Evolutionary conservation across 83 land plant species (phyloP), one percentile per base, ranked within the genome.

Genomic region (Diphasiastrum complanatum): DNA sequence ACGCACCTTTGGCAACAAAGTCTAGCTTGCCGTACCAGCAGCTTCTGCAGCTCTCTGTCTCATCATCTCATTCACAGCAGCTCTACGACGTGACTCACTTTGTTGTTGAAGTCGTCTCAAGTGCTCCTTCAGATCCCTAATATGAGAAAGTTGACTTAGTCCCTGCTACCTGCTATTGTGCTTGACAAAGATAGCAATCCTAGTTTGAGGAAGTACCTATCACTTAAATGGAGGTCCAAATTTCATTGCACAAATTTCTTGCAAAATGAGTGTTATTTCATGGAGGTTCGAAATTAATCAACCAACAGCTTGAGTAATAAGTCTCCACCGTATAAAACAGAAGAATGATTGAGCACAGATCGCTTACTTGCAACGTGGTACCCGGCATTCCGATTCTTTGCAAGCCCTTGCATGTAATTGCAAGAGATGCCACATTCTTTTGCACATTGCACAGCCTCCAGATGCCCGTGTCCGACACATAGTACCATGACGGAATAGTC

Each of bases 11-110:
- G n/a, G n/a, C n/a, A n/a, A n/a, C 43, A 40, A 40, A 8, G 12
- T 8, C 68, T 65, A 69, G 33, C 72, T 61, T 11, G 51, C 45
- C 47, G 57, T 62, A 16, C 72, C 80, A 33, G 87, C 83, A 76
- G 80, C 84, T 67, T 86, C 97, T 40, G 90, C 89, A 46, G 83
- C 85, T 38, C 97, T 75, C 73, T 91, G 96, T 57, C 96, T 79
- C 90, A 92, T 83, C 96, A 92, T 88, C 61, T 92, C 98, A 78
- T 73, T 92, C 38, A 92, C 91, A 33, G 98, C 98, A 40, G 85
- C 91, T 62, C 98, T 75, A 23, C 98, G 78, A 29, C 98, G 68
- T 2, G 91, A 85, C 36, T 92, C 98, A 65, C 74, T 67, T 61
- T 92, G 98, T 63, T 92, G 95, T 49, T 92, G 87, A 24, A 74